These are phyloP conservation scores for Termitomyces sp. DNA, from an alignment of 768 basidiomycete genomes.

Conservation along the genomic window DNA sequence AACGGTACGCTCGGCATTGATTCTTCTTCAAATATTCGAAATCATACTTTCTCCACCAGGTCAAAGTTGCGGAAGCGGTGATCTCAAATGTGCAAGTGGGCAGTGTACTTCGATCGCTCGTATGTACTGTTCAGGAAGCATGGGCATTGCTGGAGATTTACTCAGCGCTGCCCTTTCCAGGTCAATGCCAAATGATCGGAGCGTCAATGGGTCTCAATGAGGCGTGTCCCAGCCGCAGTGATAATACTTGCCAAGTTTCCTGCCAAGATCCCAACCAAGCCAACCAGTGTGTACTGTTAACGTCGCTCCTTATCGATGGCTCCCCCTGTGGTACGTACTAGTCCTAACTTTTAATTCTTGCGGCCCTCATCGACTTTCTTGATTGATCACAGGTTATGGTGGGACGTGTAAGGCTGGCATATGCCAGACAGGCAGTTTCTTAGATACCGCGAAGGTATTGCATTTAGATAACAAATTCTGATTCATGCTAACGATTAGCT, in stretches of 20 bases:
- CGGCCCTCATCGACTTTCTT: conserved; percentile 8
- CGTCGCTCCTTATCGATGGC: conserved; percentile 72
- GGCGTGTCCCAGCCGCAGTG: conserved; percentile 57
- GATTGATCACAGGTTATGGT: conserved; percentile 51
- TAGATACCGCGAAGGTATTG: conserved; percentile 58
- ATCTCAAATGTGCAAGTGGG: conserved; percentile 73
- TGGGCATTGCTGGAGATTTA: neutral
- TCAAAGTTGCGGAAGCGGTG: conserved; percentile 58
- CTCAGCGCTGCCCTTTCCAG: conserved; percentile 26
- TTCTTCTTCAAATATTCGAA: neutral
- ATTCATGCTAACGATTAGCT: conserved; percentile 7
- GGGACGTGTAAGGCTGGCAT: conserved; percentile 61
- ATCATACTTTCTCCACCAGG: conserved; percentile 32
- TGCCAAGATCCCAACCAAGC: conserved; percentile 66
- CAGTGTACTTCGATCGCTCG: conserved; percentile 70
- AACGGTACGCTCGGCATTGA: conserved; percentile 49
- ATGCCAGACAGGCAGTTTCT: conserved; percentile 56
- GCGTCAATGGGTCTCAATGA: conserved; percentile 6
- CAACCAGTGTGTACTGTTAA: conserved; percentile 66
- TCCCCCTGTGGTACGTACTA: conserved; percentile 69
- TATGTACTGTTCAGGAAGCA: conserved; percentile 33
- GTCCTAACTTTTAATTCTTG: neutral
- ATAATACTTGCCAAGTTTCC: conserved; percentile 71
- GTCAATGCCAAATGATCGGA: conserved; percentile 49
- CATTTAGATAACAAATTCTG: conserved; percentile 2